Evolutionary conservation across 805 yeast species (phyloP).

Genomic region (Wilhelminamyces savonicus): DNA sequence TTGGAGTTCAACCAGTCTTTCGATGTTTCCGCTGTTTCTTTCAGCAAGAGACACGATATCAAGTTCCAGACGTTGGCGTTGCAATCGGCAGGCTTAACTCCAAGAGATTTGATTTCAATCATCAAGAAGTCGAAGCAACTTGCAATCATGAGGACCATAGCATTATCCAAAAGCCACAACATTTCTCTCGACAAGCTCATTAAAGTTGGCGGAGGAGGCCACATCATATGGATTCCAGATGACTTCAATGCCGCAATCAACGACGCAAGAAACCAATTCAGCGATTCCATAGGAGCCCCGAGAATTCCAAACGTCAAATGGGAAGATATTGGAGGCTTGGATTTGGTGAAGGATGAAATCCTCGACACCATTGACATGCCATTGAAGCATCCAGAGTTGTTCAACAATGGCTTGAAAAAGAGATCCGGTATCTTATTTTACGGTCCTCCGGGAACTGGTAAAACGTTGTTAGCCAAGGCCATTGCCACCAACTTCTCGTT

Average conservation of each 20-base stretch:
- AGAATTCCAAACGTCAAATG: conserved; percentile 90
- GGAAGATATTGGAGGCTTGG: conserved; percentile 97
- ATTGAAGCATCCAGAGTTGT: conserved; percentile 83
- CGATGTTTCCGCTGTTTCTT: conserved; percentile 12
- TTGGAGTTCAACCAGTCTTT: conserved; percentile 11
- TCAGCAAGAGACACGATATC: conserved; percentile 29
- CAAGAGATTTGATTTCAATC: conserved; percentile 71
- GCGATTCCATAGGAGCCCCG: conserved; percentile 96
- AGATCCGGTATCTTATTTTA: conserved; percentile 91
- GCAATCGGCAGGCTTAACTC: conserved; percentile 90
- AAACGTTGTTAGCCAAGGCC: conserved; percentile 91
- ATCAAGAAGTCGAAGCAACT: conserved; percentile 55
- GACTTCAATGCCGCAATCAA: conserved; percentile 69
- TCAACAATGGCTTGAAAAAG: conserved; percentile 83
- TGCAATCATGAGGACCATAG: conserved; percentile 46
- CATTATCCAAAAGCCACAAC: conserved; percentile 16
- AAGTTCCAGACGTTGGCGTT: conserved; percentile 54
- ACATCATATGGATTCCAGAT: conserved; percentile 43
- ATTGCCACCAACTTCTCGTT: conserved; percentile 93
- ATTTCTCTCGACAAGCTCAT: conserved; percentile 22
- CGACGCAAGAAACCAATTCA: conserved; percentile 78
- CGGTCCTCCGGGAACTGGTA: conserved; percentile 99
- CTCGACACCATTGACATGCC: conserved; percentile 96
- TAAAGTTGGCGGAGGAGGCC: conserved; percentile 50
- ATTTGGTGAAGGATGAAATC: conserved; percentile 83